A percentile compares a stretch with the other conserved stretches of the same genome.
Evolutionary conservation across 2,329 filamentous ascomycete genomes (phyloP).

Genomic region (Ceratocystis destructans): DNA sequence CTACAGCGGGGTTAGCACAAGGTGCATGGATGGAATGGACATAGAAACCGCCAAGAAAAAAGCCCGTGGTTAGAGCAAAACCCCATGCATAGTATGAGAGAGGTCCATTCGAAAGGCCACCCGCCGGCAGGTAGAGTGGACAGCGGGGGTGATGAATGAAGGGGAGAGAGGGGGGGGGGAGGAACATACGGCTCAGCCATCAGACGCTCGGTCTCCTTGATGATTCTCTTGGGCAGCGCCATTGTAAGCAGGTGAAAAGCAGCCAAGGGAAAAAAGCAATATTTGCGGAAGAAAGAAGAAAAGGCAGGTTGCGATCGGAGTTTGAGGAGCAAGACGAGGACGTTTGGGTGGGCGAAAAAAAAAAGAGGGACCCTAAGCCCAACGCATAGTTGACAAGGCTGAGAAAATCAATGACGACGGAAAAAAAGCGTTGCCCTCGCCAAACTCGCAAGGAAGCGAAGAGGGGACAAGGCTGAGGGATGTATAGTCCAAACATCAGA

Average conservation of each 20-base stretch:
- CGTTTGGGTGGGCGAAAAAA: background rate
- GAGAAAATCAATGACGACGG: background rate
- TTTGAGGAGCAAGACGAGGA: background rate
- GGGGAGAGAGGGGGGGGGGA: background rate
- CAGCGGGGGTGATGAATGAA: background rate
- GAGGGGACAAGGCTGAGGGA: background rate
- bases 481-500: background rate
- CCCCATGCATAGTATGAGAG: background rate
- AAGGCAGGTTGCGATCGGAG: background rate
- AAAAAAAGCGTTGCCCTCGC: background rate
- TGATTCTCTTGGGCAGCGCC: constrained; percentile 88
- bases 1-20: constrained; percentile 32
- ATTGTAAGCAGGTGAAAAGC: constrained; percentile 26
- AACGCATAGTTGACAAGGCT: background rate
- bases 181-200: constrained; percentile 83
- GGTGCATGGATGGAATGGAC: background rate
- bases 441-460: background rate
- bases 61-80: background rate
- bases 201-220: constrained; percentile 96
- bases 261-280: background rate
- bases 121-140: background rate
- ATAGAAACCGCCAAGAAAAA: background rate
- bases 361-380: constrained; percentile 1
- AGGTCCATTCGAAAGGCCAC: constrained; percentile 6
- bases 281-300: background rate